These are phyloP conservation scores for Alternaria alternata DNA, from an alignment of 2,329 filamentous ascomycete species.

Conservation along the genomic window DNA sequence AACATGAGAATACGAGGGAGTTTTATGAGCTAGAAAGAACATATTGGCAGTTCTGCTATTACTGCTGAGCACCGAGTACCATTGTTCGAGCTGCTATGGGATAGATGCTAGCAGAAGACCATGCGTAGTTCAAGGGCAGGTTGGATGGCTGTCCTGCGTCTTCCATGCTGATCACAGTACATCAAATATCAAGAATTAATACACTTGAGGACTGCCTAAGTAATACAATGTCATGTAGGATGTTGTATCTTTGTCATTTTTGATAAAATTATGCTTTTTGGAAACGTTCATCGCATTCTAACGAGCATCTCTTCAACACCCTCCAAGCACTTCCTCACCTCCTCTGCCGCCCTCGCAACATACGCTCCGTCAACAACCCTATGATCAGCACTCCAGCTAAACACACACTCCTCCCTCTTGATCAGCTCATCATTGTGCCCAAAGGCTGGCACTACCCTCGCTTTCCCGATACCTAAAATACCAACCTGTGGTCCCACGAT, in stretches of 20 bases:
- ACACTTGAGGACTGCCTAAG: no score
- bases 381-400: slow-evolving; percentile 97
- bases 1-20: no score
- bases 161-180: background rate
- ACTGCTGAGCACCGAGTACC: background rate
- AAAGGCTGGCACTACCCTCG: slow-evolving; percentile 84
- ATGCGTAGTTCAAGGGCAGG: background rate
- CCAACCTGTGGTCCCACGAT: slow-evolving; percentile 91
- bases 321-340: slow-evolving; percentile 80
- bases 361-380: slow-evolving; percentile 93
- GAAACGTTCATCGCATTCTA: slow-evolving; percentile 53
- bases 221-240: background rate
- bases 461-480: slow-evolving; percentile 86
- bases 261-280: background rate
- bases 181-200: background rate
- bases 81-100: background rate
- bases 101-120: background rate
- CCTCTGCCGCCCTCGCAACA: slow-evolving; percentile 87
- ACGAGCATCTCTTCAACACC: slow-evolving; percentile 87
- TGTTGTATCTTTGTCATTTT: background rate
- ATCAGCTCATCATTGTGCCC: slow-evolving; percentile 64
- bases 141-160: background rate
- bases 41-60: background rate
- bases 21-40: background rate
- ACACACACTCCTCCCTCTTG: slow-evolving; percentile 81